Evolutionary conservation across 805 yeast genomes (phyloP).

Genomic region (Lipomyces sp.): DNA sequence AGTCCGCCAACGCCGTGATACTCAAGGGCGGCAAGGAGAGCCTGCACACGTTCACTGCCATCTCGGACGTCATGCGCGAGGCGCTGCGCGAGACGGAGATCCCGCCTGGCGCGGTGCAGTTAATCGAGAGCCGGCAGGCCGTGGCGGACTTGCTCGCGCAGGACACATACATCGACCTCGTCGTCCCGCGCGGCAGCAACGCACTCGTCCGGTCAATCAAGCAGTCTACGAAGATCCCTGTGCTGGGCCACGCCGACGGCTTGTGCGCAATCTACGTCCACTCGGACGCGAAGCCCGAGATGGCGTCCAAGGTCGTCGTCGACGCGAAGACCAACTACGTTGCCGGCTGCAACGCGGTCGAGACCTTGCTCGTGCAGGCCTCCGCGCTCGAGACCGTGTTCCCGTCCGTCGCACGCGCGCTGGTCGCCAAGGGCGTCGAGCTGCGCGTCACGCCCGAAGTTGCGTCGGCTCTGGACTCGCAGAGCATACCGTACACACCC

Average conservation of each 20-base stretch:
- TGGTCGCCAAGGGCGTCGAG: conserved; percentile 66
- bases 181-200: conserved; percentile 97
- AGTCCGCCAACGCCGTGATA: conserved; percentile 82
- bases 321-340: conserved; percentile 96
- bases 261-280: conserved; percentile 87
- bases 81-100: conserved; percentile 65
- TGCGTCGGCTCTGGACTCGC: conserved; percentile 15
- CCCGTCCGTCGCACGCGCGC: conserved; percentile 36
- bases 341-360: conserved; percentile 98
- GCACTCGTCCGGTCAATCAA: conserved; percentile 85
- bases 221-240: conserved; percentile 88
- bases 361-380: conserved; percentile 68
- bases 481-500: conserved; percentile 34
- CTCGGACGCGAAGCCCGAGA: conserved; percentile 66
- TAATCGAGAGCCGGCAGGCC: conserved; percentile 84
- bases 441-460: conserved; percentile 62
- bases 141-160: conserved; percentile 80
- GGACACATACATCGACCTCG: conserved; percentile 88
- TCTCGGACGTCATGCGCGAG: conserved; percentile 65
- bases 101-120: conserved; percentile 77
- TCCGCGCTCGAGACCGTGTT: conserved; percentile 40
- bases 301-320: conserved; percentile 70
- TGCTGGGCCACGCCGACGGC: conserved; percentile 98
- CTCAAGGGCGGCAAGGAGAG: conserved; percentile 97
- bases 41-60: conserved; percentile 72